Percentiles rank a stretch among this genome's conserved stretches.
Evolutionary conservation across 1,284 basidiomycete species (phyloP).

Genomic region (Tranzscheliella williamsii): DNA sequence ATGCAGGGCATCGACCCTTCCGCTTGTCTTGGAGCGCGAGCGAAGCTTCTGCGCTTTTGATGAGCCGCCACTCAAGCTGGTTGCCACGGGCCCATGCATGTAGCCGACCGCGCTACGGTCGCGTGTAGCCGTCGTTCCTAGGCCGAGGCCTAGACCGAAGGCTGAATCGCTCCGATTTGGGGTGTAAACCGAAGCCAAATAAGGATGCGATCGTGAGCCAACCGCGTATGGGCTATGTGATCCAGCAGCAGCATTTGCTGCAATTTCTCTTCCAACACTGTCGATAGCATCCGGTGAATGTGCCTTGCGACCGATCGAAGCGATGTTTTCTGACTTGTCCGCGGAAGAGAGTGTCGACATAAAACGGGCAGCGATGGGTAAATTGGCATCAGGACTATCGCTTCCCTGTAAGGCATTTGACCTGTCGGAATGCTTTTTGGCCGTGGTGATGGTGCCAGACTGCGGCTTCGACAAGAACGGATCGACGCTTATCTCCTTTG

Average conservation of each 20-base stretch:
- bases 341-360: constrained; percentile 17
- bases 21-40: constrained; percentile 9
- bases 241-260: constrained; percentile 8
- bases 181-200: background rate
- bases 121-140: constrained; percentile 23
- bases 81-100: constrained; percentile 2
- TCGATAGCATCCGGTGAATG: background rate
- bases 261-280: constrained; percentile 1
- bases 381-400: background rate
- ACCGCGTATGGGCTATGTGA: constrained; percentile 14
- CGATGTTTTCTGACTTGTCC: background rate
- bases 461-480: background rate
- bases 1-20: constrained; percentile 20
- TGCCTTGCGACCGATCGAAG: background rate
- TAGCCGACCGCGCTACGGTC: constrained; percentile 18
- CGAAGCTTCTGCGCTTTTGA: constrained; percentile 36
- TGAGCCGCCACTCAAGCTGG: constrained; percentile 7
- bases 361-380: constrained; percentile 49
- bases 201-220: background rate
- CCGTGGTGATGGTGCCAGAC: background rate
- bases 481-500: background rate
- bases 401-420: background rate
- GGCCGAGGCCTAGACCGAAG: constrained; percentile 36
- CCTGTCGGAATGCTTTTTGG: background rate
- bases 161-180: constrained; percentile 2